Percentiles rank a stretch among this genome's conserved stretches.
These are phyloP conservation scores for Cutaneotrichosporon arboriforme DNA, from an alignment of 1,284 basidiomycete genomes.

Conservation along the genomic window DNA sequence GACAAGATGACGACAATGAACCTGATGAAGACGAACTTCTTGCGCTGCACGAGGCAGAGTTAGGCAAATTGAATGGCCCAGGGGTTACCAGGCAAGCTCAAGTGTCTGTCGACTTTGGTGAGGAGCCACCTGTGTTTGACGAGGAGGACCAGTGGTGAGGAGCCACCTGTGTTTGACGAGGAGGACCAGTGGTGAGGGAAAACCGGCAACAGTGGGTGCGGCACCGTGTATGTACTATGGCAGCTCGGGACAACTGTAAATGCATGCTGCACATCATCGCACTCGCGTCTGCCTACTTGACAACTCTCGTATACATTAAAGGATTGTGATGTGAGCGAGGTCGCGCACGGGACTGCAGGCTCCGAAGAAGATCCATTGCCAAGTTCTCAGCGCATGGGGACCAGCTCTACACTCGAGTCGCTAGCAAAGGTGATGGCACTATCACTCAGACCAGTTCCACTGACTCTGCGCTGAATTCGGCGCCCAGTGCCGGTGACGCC, in stretches of 20 bases:
- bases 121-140: constrained; percentile 6
- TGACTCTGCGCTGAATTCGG: constrained; percentile 3
- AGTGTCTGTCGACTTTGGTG: constrained; percentile 2
- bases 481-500: no score
- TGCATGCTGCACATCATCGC: no score
- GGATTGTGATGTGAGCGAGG: no score
- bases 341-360: no score
- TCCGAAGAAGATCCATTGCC: no score
- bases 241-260: no score
- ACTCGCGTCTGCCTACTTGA: no score
- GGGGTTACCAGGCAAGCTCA: constrained; percentile 13
- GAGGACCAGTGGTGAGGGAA: constrained; percentile 32
- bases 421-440: constrained; percentile 46
- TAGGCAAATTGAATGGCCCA: constrained; percentile 57
- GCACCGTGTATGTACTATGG: no score
- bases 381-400: no score
- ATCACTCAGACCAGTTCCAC: constrained; percentile 44
- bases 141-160: constrained; percentile 32
- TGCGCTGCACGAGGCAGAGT: constrained; percentile 55
- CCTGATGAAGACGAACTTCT: constrained; percentile 52
- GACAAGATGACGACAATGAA: constrained; percentile 2
- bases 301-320: no score
- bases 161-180: constrained; percentile 12
- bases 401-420: constrained; percentile 15
- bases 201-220: no score